A percentile compares a stretch with the other conserved stretches of the same genome.
phyloP scores from a whole-genome alignment of 345 rosid species.

The Ceriops zippeliana region DNA sequence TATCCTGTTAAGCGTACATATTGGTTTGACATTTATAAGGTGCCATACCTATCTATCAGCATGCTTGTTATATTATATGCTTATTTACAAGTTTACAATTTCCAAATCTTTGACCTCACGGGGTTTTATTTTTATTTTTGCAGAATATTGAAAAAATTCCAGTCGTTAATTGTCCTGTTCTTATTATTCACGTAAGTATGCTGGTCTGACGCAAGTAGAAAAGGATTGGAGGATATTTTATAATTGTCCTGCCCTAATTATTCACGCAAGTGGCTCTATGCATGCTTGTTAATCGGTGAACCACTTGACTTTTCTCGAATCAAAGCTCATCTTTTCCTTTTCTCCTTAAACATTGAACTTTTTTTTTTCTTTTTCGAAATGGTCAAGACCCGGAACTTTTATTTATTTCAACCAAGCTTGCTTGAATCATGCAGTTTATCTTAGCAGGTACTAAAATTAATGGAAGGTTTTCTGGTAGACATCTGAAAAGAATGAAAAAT shows the following conservation, averaged over 20 bases:
- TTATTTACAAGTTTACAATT: neutral
- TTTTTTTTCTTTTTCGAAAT: neutral
- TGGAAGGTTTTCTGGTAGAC: neutral
- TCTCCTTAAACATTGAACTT: neutral
- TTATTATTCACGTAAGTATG: constrained; percentile 83
- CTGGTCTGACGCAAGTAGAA: neutral
- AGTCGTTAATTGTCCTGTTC: constrained; percentile 85
- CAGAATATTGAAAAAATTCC: constrained; percentile 93
- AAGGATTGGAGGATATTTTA: neutral
- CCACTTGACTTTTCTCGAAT: neutral
- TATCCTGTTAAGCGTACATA: constrained; percentile 84
- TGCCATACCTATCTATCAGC: constrained; percentile 16
- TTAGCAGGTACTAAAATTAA: neutral
- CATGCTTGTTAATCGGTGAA: neutral
- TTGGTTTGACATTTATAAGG: constrained; percentile 98
- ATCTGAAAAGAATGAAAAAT: neutral
- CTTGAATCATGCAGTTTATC: neutral
- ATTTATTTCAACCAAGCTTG: neutral
- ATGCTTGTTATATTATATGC: neutral
- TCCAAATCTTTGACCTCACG: neutral
- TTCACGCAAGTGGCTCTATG: neutral
- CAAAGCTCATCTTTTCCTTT: neutral
- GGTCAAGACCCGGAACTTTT: too few relatives aligned
- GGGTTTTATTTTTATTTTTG: constrained; percentile 8
- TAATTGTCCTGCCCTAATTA: neutral